A percentile compares a stretch with the other conserved stretches of the same genome.
These are phyloP conservation scores for Aspergillus asperescens DNA, from an alignment of 495 filamentous ascomycete species.

Conservation along the genomic window DNA sequence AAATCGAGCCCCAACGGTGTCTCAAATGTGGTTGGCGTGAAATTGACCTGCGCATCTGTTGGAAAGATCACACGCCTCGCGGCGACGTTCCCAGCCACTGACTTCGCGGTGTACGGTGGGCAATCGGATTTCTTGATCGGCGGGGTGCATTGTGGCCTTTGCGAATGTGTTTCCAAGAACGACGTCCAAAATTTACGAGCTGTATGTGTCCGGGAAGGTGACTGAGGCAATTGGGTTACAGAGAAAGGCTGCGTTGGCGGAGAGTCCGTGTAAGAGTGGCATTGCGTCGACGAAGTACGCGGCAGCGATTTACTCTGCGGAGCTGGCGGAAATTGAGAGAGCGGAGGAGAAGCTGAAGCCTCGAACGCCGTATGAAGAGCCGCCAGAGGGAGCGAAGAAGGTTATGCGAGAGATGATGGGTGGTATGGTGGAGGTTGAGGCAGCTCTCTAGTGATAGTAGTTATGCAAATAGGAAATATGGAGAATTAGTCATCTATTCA, in stretches of 20 bases:
- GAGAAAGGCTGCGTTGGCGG: slow-evolving; percentile 45
- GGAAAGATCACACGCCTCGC: slow-evolving; percentile 59
- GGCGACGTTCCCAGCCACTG: slow-evolving; percentile 46
- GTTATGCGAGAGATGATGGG: slow-evolving; percentile 44
- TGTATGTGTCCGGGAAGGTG: slow-evolving; percentile 45
- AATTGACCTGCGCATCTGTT: slow-evolving; percentile 65
- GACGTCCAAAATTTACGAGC: slow-evolving; percentile 47
- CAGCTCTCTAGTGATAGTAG: background rate
- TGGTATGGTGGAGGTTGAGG: slow-evolving; percentile 11
- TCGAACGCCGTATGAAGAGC: slow-evolving; percentile 52
- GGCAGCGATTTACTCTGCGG: slow-evolving; percentile 49
- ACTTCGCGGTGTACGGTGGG: slow-evolving; percentile 63
- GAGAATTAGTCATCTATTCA: background rate
- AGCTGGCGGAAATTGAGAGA: slow-evolving; percentile 51
- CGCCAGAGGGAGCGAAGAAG: slow-evolving; percentile 44
- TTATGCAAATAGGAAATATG: background rate
- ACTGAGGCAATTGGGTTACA: slow-evolving; percentile 54
- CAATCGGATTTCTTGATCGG: slow-evolving; percentile 67
- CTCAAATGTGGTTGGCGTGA: slow-evolving; percentile 57
- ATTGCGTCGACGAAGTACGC: slow-evolving; percentile 64
- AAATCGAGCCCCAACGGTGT: slow-evolving; percentile 40
- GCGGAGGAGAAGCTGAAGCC: slow-evolving; percentile 52
- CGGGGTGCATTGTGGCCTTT: slow-evolving; percentile 63
- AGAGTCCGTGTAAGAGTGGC: slow-evolving; percentile 54
- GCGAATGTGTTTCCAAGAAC: slow-evolving; percentile 60